phyloP scores from a whole-genome alignment of 495 filamentous ascomycete genomes.

The Viridothelium virens region DNA sequence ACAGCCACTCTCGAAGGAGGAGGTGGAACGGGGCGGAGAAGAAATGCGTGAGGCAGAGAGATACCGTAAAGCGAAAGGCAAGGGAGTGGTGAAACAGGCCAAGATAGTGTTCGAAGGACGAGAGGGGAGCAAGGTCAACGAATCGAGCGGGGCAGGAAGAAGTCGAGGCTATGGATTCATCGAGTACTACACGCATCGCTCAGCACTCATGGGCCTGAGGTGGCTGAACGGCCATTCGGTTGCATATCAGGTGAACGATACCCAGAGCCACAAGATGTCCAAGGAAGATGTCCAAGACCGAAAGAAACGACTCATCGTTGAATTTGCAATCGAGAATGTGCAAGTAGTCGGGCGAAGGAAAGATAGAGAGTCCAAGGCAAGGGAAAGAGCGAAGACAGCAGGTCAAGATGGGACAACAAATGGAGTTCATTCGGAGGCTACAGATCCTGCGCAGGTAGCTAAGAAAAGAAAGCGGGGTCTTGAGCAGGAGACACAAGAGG shows the following conservation, averaged over 20 bases:
- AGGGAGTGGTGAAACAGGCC: constrained; percentile 88
- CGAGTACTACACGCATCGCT: constrained; percentile 89
- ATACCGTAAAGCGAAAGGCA: constrained; percentile 69
- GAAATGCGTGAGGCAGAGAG: constrained; percentile 73
- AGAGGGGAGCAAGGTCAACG: constrained; percentile 70
- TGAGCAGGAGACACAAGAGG: constrained; percentile 36
- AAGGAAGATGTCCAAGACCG: constrained; percentile 46
- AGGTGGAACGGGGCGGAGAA: constrained; percentile 65
- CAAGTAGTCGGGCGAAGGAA: constrained; percentile 76
- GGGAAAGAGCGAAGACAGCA: constrained; percentile 36
- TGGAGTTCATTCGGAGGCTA: too few relatives aligned
- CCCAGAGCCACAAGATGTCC: constrained; percentile 29
- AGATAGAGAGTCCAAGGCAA: constrained; percentile 59
- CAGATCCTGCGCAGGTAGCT: too few relatives aligned
- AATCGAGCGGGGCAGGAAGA: constrained; percentile 65
- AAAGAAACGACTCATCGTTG: constrained; percentile 78
- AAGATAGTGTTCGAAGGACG: constrained; percentile 87
- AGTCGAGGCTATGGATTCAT: constrained; percentile 95
- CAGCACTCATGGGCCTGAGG: constrained; percentile 88
- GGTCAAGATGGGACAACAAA: neutral
- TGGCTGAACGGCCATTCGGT: constrained; percentile 84
- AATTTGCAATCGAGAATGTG: constrained; percentile 98
- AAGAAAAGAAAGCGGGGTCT: constrained; percentile 18
- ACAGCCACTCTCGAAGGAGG: constrained; percentile 75
- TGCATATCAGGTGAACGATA: constrained; percentile 32